A percentile compares a stretch with the other conserved stretches of the same genome.
Evolutionary conservation across 495 filamentous ascomycete genomes (phyloP).

Genomic region (Penicillium longicatenatum): DNA sequence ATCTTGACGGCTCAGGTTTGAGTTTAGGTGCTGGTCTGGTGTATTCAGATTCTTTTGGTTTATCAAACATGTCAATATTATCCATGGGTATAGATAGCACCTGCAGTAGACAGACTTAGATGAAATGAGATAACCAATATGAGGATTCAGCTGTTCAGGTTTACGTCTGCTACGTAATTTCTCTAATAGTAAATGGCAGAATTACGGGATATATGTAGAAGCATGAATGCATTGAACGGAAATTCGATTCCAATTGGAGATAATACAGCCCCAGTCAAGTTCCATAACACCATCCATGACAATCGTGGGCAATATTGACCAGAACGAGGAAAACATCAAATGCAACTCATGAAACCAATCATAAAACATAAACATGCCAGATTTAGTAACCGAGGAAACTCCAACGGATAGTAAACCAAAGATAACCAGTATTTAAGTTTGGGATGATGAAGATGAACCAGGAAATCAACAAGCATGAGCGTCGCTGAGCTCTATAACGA

Average conservation of each 20-base stretch:
- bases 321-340: neutral
- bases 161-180: no score
- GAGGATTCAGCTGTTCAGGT: no score
- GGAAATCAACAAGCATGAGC: conserved; percentile 5
- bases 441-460: conserved; percentile 5
- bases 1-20: no score
- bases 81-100: no score
- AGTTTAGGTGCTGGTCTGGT: no score
- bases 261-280: conserved; percentile 1
- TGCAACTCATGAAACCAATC: neutral
- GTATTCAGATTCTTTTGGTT: no score
- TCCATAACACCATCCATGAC: conserved; percentile 6
- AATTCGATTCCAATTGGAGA: conserved; percentile 3
- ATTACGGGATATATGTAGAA: neutral
- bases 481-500: conserved; percentile 1
- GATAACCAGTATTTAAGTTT: neutral
- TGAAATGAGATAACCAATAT: no score
- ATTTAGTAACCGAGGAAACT: neutral
- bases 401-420: neutral
- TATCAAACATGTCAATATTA: no score
- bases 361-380: neutral
- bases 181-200: conserved; percentile 1
- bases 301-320: neutral
- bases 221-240: neutral
- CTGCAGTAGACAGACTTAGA: no score